phyloP scores from a whole-genome alignment of 2,329 filamentous ascomycete species.

The Cladophialophora exuberans region DNA sequence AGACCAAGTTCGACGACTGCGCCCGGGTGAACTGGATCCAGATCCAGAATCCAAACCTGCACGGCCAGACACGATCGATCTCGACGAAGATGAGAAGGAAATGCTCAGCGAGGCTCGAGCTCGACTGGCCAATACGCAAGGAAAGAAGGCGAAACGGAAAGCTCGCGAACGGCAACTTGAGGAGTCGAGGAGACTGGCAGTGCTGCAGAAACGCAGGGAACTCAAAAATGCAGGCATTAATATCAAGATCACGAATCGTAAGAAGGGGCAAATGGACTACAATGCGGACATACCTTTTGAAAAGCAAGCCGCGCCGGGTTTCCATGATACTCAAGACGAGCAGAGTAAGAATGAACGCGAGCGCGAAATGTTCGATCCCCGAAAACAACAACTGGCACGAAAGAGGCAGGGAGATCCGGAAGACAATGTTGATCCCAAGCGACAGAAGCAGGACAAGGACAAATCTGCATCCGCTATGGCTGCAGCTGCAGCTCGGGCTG shows the following conservation, averaged over 20 bases:
- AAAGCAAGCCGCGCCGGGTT: conserved; percentile 83
- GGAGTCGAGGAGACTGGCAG: conserved; percentile 85
- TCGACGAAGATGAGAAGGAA: conserved; percentile 99
- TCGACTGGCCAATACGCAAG: conserved; percentile 94
- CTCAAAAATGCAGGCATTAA: conserved; percentile 98
- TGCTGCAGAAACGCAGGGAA: conserved; percentile 92
- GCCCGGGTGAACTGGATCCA: conserved; percentile 91
- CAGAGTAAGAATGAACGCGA: conserved; percentile 78
- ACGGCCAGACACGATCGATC: conserved; percentile 92
- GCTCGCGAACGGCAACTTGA: conserved; percentile 93
- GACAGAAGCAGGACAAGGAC: conserved; percentile 85
- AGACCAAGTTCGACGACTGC: conserved; percentile 85
- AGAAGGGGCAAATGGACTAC: conserved; percentile 98
- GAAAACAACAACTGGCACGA: conserved; percentile 85
- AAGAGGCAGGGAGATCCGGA: conserved; percentile 92
- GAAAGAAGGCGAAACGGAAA: conserved; percentile 98
- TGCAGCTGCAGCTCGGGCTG: conserved; percentile 88
- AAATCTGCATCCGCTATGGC: conserved; percentile 77
- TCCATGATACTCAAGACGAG: conserved; percentile 92
- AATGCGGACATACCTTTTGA: conserved; percentile 99
- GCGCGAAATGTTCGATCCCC: conserved; percentile 83
- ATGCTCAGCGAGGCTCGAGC: conserved; percentile 98
- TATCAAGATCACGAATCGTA: conserved; percentile 88
- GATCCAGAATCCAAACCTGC: conserved; percentile 96
- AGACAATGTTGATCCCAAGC: conserved; percentile 78